Percentiles rank a stretch among this genome's conserved stretches.
These are phyloP conservation scores for Coniochaeta sp. DNA, from an alignment of 2,329 filamentous ascomycete genomes.

Conservation along the genomic window DNA sequence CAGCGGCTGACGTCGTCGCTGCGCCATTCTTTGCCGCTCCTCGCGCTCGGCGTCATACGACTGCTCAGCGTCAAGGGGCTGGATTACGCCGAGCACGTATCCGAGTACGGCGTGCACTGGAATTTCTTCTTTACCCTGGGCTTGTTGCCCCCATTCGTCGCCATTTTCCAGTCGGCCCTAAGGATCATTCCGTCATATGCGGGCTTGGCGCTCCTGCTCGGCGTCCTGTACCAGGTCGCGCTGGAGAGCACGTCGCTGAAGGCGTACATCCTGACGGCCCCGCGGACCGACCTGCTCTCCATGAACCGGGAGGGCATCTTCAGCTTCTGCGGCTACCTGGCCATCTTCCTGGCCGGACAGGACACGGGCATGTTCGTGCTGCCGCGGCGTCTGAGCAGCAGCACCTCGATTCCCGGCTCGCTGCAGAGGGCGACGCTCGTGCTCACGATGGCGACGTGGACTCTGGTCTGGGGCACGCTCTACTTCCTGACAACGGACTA, in stretches of 20 bases:
- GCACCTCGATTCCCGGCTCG: constrained; percentile 20
- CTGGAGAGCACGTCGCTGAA: constrained; percentile 75
- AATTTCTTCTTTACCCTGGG: constrained; percentile 98
- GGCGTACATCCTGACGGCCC: constrained; percentile 73
- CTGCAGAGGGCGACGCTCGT: constrained; percentile 50
- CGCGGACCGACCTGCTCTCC: constrained; percentile 70
- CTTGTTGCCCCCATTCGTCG: constrained; percentile 81
- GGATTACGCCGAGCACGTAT: constrained; percentile 95
- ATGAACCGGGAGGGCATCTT: constrained; percentile 95
- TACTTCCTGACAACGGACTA: constrained; percentile 65
- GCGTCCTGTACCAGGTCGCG: constrained; percentile 62
- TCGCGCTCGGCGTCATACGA: constrained; percentile 72
- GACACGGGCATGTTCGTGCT: constrained; percentile 75
- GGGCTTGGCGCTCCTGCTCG: constrained; percentile 62
- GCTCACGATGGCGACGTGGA: constrained; percentile 57
- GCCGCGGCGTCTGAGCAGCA: constrained; percentile 45
- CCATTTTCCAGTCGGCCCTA: constrained; percentile 69
- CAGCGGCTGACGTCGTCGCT: constrained; percentile 59
- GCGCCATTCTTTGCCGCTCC: constrained; percentile 75
- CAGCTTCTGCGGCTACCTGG: constrained; percentile 87
- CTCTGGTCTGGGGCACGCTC: constrained; percentile 59
- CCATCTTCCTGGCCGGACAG: constrained; percentile 89
- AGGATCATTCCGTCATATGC: constrained; percentile 69
- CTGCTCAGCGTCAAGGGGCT: constrained; percentile 86
- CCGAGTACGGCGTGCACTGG: constrained; percentile 98